A percentile compares a stretch with the other conserved stretches of the same genome.
These are phyloP conservation scores for Aspergillus amoenus DNA, from an alignment of 2,329 filamentous ascomycete genomes.

Conservation along the genomic window DNA sequence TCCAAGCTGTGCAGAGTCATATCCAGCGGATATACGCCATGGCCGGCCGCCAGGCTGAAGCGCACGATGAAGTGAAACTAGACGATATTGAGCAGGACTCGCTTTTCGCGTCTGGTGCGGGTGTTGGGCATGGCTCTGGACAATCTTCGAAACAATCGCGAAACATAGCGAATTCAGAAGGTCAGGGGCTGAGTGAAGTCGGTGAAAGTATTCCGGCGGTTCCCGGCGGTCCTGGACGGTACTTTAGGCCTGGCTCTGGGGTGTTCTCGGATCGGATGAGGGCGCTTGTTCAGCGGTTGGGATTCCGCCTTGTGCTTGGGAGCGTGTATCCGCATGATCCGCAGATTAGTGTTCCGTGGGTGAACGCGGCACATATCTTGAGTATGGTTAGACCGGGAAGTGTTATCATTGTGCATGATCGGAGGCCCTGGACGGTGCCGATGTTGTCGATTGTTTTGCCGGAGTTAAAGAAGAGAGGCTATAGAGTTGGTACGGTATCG, in stretches of 20 bases:
- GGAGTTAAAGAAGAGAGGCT: conserved; percentile 68
- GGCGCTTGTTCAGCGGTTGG: conserved; percentile 56
- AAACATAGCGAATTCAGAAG: background rate
- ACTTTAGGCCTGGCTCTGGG: conserved; percentile 81
- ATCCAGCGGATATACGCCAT: conserved; percentile 58
- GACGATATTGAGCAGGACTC: background rate
- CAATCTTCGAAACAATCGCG: background rate
- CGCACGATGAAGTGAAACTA: conserved; percentile 5
- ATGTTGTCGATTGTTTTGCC: conserved; percentile 75
- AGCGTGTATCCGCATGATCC: conserved; percentile 88
- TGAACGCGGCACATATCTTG: conserved; percentile 77
- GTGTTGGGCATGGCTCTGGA: background rate
- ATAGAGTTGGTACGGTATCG: conserved; percentile 69
- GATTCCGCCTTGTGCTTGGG: conserved; percentile 74
- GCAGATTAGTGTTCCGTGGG: conserved; percentile 67
- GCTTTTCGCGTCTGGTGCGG: background rate
- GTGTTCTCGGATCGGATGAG: conserved; percentile 76
- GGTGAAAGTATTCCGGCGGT: conserved; percentile 33
- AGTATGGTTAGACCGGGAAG: conserved; percentile 75
- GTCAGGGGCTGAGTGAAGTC: conserved; percentile 38
- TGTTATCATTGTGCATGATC: conserved; percentile 83
- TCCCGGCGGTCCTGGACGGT: conserved; percentile 41
- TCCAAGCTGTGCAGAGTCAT: conserved; percentile 62
- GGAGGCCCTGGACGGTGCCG: conserved; percentile 76
- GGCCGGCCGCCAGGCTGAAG: conserved; percentile 18